Conservation (phyloP, 2,329 filamentous ascomycete genomes). For the Verticillium isaacii region DNA sequence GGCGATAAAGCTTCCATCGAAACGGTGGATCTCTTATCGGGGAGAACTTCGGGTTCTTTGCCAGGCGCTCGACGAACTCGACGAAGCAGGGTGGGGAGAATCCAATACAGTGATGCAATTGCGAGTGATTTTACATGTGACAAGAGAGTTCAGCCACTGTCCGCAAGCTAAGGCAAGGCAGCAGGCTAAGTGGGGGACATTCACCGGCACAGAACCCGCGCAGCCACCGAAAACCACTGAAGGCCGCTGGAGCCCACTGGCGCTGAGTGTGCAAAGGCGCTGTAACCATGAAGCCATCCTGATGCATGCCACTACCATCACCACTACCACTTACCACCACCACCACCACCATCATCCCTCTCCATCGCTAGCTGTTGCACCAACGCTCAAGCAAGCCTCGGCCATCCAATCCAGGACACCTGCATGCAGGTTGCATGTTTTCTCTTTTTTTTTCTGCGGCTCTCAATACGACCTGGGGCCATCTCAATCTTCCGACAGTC, state of each 20-base stretch:
- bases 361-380: too few relatives aligned
- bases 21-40: constrained; percentile 6
- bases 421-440: neutral
- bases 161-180: neutral
- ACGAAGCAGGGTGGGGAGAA: neutral
- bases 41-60: constrained; percentile 4
- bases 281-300: neutral
- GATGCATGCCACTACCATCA: neutral
- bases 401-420: neutral
- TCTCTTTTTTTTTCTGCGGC: neutral
- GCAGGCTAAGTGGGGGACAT: neutral
- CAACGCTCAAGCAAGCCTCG: neutral
- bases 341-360: too few relatives aligned
- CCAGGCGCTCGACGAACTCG: neutral
- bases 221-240: neutral
- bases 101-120: neutral
- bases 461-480: neutral
- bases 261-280: neutral
- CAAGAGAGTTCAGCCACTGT: neutral
- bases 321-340: too few relatives aligned
- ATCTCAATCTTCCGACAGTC: neutral
- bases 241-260: neutral
- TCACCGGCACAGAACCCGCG: neutral
- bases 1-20: neutral
- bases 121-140: neutral